Base-by-base conservation (phyloP, 108 stramenopile species). In the Skeletonema grethae region DNA sequence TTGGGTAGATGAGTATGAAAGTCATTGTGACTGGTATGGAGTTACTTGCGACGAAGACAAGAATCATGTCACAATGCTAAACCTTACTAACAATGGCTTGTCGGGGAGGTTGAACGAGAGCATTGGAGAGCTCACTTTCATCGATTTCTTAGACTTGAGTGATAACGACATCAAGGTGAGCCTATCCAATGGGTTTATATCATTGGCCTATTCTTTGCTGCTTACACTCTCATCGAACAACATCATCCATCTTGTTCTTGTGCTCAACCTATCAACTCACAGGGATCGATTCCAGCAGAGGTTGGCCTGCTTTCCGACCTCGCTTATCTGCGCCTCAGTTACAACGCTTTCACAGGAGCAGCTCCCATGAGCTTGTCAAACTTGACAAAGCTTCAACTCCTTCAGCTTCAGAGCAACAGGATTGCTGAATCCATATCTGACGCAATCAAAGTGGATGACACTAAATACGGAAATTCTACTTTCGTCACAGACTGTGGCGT, bases 281-380 rank as follows among this genome's bases (percentile, higher is more conserved):
- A 76, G 67, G 91, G 89, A 28, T 31, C 82, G 7, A 36, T 94
- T 28, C 93, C 93, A 24, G 5, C 45, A 0, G 73, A 75, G 16
- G 80, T 94, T 59, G 86, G 80, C 2, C 25, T 68, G 1, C 50
- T 90, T 9, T 55, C 70, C 9, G 55, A 78, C 24, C 84, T 92
- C 31, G 36, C 71, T 25, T 69, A 68, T 10, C 53, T 92, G 7
- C 60, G 63, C 10, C 61, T 93, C 9, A 70, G 72, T 55, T 72
- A 88, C 45, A 92, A 85, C 43, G 77, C 69, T 5, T 79, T 91
- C 39, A 81, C 60, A 0, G 82, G 79, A 7, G 10, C 32, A 5
- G 61, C 77, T 1, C 82, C 80, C 0, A 10, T 12, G 32, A 43
- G 48, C n/a, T 38, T 84, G 7, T 16, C 5, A 2, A 11, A 45